Percentiles rank a stretch among this genome's conserved stretches.
These are phyloP conservation scores for Wickerhamomyces strasburgensis DNA, from an alignment of 805 yeast genomes.

Conservation along the genomic window DNA sequence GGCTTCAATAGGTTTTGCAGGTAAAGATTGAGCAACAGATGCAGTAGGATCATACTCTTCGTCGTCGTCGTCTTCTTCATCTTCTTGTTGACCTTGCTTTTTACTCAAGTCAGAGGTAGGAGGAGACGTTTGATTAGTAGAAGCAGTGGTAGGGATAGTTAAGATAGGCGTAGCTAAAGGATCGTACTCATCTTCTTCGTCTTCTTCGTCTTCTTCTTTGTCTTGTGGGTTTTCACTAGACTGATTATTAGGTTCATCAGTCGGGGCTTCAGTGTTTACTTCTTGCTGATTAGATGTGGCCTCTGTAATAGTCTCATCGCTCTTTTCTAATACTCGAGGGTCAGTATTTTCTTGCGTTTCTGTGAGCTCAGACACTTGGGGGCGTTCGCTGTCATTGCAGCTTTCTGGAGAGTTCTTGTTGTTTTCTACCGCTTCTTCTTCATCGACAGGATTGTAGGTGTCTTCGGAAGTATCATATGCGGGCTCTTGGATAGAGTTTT, in stretches of 20 bases:
- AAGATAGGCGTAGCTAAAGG: not conserved
- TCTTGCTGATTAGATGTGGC: not conserved
- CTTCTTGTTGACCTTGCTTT: slow-evolving; percentile 3
- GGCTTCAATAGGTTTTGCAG: not conserved
- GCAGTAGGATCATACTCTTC: slow-evolving; percentile 9
- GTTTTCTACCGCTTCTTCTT: slow-evolving; percentile 8
- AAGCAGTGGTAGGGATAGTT: not conserved
- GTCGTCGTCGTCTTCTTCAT: slow-evolving; percentile 6
- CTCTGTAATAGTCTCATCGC: no score
- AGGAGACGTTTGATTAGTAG: not conserved
- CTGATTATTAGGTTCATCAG: slow-evolving; percentile 1
- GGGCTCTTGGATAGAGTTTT: not conserved
- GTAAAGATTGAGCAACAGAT: slow-evolving; percentile 1
- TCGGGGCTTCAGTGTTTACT: not conserved
- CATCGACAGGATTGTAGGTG: slow-evolving; percentile 2
- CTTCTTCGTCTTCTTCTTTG: slow-evolving; percentile 12
- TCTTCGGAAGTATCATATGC: slow-evolving; percentile 8
- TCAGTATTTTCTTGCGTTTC: no score
- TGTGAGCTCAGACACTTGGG: no score
- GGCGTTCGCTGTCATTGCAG: no score
- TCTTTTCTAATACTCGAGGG: no score
- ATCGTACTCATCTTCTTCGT: slow-evolving; percentile 5
- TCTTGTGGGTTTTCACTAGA: slow-evolving; percentile 5
- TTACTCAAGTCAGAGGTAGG: not conserved
- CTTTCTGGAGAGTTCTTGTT: no score